Evolutionary conservation across 73 alveolate genomes (phyloP), one percentile per base, ranked within the genome.

Genomic region (Paramecium tetraurelia): DNA sequence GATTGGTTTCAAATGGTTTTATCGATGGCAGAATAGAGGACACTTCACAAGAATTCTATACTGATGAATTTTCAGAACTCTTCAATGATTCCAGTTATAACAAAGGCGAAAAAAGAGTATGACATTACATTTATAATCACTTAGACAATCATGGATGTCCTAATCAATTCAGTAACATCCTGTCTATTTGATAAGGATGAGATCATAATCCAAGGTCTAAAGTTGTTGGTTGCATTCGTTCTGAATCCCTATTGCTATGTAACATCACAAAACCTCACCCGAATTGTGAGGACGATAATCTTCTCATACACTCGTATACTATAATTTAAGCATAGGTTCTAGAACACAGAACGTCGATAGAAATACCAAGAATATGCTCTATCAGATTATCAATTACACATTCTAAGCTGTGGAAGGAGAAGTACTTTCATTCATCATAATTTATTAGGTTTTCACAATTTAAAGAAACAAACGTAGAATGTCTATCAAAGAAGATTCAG

Each of bases 61-160:
- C 75, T 1, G 90, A 80, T 21, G 90, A 80, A 80, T 80, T 80
- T 80, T 40, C 90, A 11, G 90, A 80, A 22, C 48, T 80, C 4
- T 80, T 80, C 14, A 72, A 72, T 22, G 90, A 80, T 43, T 40
- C 76, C 11, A 48, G 16, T 18, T 44, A 40, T 20, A 46, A 80
- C 16, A 80, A 46, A 48, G 76, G 87, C 8, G 84, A 33, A 35
- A 72, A 43, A 72, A 72, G 21, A 72, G 86, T 72, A 53, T 53
- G 31, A 4, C 12, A 53, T 53, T 4, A 72, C 5, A 72, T 72
- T 27, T 9, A 33, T 38, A 40, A 20, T 29, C 38, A 2, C 8
- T 1, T 72, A 72, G 57, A 41, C 70, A 27, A 44, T 80, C 27
- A 80, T 80, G 46, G 90, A 80, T 24, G 57, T 63, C 3, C 38